These are phyloP conservation scores for Ceratocystis variospora DNA, from an alignment of 2,329 filamentous ascomycete genomes.

Conservation along the genomic window DNA sequence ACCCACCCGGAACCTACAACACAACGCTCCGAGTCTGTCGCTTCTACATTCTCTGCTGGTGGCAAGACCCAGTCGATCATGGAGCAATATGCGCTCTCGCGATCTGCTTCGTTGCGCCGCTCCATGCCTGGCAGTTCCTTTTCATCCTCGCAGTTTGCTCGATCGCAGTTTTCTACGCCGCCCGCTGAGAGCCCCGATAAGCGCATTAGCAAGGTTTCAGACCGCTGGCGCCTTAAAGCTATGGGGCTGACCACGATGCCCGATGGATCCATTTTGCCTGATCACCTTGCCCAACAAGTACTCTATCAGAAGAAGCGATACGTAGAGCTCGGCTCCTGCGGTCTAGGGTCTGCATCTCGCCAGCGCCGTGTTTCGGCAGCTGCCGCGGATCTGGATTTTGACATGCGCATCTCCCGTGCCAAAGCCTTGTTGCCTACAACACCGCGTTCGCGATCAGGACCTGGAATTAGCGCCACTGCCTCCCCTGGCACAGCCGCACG, in stretches of 20 bases:
- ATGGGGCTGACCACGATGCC: conserved; percentile 41
- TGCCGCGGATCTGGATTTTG: conserved; percentile 18
- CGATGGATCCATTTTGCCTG: conserved; percentile 40
- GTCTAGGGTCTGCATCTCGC: conserved; percentile 21
- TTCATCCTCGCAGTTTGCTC: conserved; percentile 16
- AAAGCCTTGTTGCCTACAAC: conserved; percentile 7
- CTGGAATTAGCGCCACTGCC: not conserved
- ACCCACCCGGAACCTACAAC: conserved; percentile 5
- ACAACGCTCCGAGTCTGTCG: conserved; percentile 12
- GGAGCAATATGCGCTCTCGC: conserved; percentile 16
- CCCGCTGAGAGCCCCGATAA: conserved; percentile 18
- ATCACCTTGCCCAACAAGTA: conserved; percentile 36
- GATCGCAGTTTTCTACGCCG: conserved; percentile 16
- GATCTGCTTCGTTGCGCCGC: conserved; percentile 11
- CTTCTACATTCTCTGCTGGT: conserved; percentile 17
- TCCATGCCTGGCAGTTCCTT: conserved; percentile 22
- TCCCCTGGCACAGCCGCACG: not conserved
- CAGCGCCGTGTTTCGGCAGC: conserved; percentile 23
- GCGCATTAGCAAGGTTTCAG: conserved; percentile 29
- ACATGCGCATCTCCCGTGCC: conserved; percentile 16
- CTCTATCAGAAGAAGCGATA: conserved; percentile 31
- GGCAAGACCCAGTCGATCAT: conserved; percentile 18
- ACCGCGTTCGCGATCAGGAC: conserved; percentile 7
- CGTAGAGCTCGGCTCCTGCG: conserved; percentile 28
- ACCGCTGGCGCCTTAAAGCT: conserved; percentile 35